Base-by-base conservation (phyloP, 2,329 filamentous ascomycete genomes). In the Colletotrichum abscissum region DNA sequence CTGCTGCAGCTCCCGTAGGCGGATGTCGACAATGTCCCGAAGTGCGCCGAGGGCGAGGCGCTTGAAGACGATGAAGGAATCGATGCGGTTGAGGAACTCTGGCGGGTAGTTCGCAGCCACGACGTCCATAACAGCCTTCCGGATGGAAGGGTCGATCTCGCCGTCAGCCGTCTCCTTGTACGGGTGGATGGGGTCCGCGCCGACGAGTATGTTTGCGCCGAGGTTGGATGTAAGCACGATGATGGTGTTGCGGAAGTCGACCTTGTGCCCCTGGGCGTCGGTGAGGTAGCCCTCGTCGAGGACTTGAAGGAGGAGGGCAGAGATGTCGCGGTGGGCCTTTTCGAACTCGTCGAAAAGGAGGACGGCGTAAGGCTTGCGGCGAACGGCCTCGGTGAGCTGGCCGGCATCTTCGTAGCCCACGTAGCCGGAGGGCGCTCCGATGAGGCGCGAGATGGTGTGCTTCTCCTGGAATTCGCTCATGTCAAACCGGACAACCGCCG, bases 401-500 rank as follows among this genome's bases (percentile, higher is more conserved):
- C 97, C 97, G 4, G 96, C 95, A 79, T 98, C 97, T 59, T 99
- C 97, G 80, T 98, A 98, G 11, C 97, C 97, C 30, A 98, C 94
- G 79, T 98, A 98, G 26, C 96, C 96, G 6, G 97, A 96, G 0
- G 97, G 97, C 3, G 94, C 93, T 57, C 97, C 97, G 76, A 98
- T 98, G 38, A 98, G 89, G 22, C 96, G 90, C 33, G 94, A 97
- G 69, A 98, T 94, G 4, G 97, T 98, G 80, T 98, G 96, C 82
- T 97, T 98, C 81, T 98, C 97, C 80, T 97, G 95, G 81, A 98
- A 98, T 80, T 99, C 97, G 78, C 92, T 94, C 97, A 98, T 98
- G 82, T 98, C 97, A 82, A 98, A 98, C 42, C 97, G 90, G 42
- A 98, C 91, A 30, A 99, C 95, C 3, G 97, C 96, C 33, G 92